Conservation (phyloP, 176 grass and related monocot genomes). For the Oryza glumipatula region DNA sequence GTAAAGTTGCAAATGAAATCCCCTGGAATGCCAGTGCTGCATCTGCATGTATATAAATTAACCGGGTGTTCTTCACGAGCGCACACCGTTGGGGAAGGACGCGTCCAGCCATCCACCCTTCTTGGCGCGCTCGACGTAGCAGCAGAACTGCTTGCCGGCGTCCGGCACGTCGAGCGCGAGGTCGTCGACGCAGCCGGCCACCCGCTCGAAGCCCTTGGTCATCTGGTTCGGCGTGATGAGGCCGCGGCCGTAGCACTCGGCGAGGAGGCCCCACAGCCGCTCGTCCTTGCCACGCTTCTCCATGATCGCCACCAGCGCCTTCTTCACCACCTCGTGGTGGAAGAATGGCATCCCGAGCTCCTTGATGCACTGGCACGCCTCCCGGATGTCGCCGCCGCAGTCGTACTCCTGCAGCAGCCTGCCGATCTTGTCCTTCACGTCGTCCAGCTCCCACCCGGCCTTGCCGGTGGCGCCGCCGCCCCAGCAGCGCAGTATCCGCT, state of each 20-base stretch:
- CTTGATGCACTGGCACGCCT: slow-evolving; percentile 73
- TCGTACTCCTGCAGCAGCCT: slow-evolving; percentile 84
- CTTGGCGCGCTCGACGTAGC: slow-evolving; percentile 65
- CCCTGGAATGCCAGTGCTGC: slow-evolving; percentile 21
- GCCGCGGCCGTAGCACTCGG: slow-evolving; percentile 68
- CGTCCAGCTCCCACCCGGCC: slow-evolving; percentile 64
- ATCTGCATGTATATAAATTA: slow-evolving; percentile 18
- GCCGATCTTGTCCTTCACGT: slow-evolving; percentile 72
- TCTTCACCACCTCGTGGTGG: slow-evolving; percentile 90
- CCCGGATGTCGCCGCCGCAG: slow-evolving; percentile 58
- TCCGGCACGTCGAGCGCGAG: slow-evolving; percentile 79
- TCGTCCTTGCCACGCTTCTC: slow-evolving; percentile 68
- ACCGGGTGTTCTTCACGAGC: slow-evolving; percentile 32
- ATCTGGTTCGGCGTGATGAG: slow-evolving; percentile 77
- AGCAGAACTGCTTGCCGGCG: slow-evolving; percentile 51
- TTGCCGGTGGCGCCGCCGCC: slow-evolving; percentile 62
- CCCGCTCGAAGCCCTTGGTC: slow-evolving; percentile 69
- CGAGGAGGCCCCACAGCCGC: slow-evolving; percentile 55
- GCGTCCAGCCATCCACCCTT: slow-evolving; percentile 61
- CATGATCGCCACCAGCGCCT: slow-evolving; percentile 72
- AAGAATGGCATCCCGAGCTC: slow-evolving; percentile 88
- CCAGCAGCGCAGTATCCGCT: slow-evolving; percentile 82
- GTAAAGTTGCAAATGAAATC: slow-evolving; percentile 11
- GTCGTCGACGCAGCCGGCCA: slow-evolving; percentile 67
- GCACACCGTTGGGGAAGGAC: slow-evolving; percentile 42